phyloP scores from a whole-genome alignment of 164 flowering plant species.

The Brasenia schreberi region DNA sequence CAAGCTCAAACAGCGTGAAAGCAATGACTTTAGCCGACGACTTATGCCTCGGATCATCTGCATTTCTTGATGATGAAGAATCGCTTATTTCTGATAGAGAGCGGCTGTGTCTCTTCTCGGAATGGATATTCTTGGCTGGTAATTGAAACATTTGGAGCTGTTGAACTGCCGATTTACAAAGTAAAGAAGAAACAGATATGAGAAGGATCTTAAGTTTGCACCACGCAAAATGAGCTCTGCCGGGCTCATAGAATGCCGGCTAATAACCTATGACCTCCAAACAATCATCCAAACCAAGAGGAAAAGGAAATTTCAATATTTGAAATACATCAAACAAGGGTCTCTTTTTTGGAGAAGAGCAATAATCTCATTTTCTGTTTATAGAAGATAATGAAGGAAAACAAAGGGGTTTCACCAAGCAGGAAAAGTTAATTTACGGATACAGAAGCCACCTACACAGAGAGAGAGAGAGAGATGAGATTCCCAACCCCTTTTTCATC shows the following conservation, averaged over 20 bases:
- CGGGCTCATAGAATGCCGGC: neutral
- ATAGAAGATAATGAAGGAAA: neutral
- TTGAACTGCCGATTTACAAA: slow-evolving; percentile 29
- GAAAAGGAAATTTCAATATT: neutral
- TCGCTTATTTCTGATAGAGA: slow-evolving; percentile 86
- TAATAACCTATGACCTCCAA: neutral
- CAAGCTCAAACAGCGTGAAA: slow-evolving; percentile 80
- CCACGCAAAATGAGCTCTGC: neutral
- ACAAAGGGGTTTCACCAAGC: neutral
- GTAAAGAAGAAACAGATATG: neutral
- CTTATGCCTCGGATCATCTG: slow-evolving; percentile 60
- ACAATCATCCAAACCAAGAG: neutral
- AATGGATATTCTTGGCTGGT: slow-evolving; percentile 17
- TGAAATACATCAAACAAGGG: neutral
- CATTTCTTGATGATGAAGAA: slow-evolving; percentile 39
- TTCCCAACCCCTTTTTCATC: neutral
- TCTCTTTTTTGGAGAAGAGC: neutral
- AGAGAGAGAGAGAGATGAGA: neutral
- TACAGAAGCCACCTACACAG: neutral
- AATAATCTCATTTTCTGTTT: neutral
- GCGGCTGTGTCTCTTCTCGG: slow-evolving; percentile 54
- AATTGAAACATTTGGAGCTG: slow-evolving; percentile 35
- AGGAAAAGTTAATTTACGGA: neutral
- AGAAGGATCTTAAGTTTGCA: neutral
- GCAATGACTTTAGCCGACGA: slow-evolving; percentile 75